phyloP scores from a whole-genome alignment of 1,139 yeast genomes.

The Schizosaccharomyces versatilis region DNA sequence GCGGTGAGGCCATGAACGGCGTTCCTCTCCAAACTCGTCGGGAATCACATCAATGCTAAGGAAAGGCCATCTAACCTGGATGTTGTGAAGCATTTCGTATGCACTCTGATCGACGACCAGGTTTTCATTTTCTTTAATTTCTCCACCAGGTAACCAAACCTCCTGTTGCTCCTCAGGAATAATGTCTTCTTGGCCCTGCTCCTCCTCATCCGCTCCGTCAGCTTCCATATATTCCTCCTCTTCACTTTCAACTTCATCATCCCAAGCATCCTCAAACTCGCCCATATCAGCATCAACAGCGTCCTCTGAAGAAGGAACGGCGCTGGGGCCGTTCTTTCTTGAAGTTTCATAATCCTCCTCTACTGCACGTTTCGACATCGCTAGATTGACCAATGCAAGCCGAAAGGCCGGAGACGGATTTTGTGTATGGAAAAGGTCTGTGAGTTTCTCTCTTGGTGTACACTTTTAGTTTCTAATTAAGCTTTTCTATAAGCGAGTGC shows the following conservation, averaged over 20 bases:
- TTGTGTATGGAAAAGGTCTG: too few relatives aligned
- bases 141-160: slow-evolving; percentile 15
- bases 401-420: too few relatives aligned
- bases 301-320: slow-evolving; percentile 14
- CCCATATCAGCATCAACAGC: slow-evolving; percentile 46
- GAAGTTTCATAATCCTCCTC: slow-evolving; percentile 4
- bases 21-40: slow-evolving; percentile 65
- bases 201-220: slow-evolving; percentile 39
- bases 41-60: slow-evolving; percentile 74
- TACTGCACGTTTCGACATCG: slow-evolving; percentile 10
- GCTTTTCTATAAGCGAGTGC: too few relatives aligned
- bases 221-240: slow-evolving; percentile 51
- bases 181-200: slow-evolving; percentile 20
- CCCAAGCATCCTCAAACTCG: slow-evolving; percentile 81
- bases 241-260: slow-evolving; percentile 87
- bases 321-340: slow-evolving; percentile 10
- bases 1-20: slow-evolving; percentile 77
- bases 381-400: not conserved
- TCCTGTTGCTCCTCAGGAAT: slow-evolving; percentile 18
- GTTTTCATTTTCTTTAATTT: slow-evolving; percentile 78
- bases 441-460: too few relatives aligned
- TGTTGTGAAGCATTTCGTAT: slow-evolving; percentile 87
- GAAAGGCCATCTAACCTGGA: slow-evolving; percentile 93
- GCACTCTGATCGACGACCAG: slow-evolving; percentile 92
- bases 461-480: too few relatives aligned